Base-by-base conservation (phyloP, 2,329 filamentous ascomycete genomes). In the Nigrospora sphaerica region DNA sequence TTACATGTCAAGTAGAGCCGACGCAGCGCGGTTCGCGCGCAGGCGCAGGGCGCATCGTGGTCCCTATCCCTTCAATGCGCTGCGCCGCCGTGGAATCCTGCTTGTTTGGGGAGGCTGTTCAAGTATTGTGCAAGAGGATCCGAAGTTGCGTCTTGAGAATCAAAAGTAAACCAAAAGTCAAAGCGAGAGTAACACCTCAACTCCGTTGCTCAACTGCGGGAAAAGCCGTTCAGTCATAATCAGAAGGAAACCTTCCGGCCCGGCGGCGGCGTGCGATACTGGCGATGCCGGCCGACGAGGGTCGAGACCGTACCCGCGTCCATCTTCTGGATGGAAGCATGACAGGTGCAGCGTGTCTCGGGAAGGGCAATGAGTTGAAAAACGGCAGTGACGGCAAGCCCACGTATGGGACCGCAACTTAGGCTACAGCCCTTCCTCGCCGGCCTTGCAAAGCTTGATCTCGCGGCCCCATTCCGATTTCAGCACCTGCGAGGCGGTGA, bases 401-500 rank as follows among this genome's bases (percentile, higher is more conserved):
- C 41, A 18, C 31, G 16, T 23, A 17, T 19, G 4, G 16, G 28
- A 36, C 23, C 19, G 32, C 47, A 43, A 33, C 39, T 34, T 42
- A 36, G 12, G 46, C 54, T 78, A 96, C 59, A 95, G 84, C 48
- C 93, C 93, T 75, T 97, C 91, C 69, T 97, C 88, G 56, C 92
- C 93, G 50, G 93, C 92, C 69, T 91, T 93, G 74, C 93, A 98
- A 48, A 97, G 78, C 70, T 91, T 95, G 68, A 97, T 96, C 68
- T 96, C 92, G 57, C 93, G 88, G 56, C 93, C 90, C 93, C 93
- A 98, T 72, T 98, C 93, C 5, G 92, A 97, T 69, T 95, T 95
- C 60, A 98, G 81, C 47, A 97, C 89, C 70, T 98, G 93, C 36
- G 91, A 92, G 48, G 93, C 92, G 31, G 90, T 96, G 63, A 98